Conservation (phyloP, 805 yeast species). For the Pichia rugopelliculosa region DNA sequence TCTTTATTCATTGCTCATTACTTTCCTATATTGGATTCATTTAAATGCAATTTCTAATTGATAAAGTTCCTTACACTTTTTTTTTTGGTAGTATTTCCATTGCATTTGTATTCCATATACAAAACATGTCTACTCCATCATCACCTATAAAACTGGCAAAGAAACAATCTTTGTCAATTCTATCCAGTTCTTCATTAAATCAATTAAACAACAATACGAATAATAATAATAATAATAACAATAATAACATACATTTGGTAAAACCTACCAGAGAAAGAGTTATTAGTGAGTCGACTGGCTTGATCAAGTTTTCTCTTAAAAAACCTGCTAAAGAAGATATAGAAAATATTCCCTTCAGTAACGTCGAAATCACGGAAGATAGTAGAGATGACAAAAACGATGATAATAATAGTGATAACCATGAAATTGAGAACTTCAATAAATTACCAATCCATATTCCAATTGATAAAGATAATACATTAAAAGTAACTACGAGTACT, state of each 20-base stretch:
- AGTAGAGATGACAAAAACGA: background rate
- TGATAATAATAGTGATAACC: background rate
- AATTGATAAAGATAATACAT: slow-evolving; percentile 15
- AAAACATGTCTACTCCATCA: slow-evolving; percentile 1
- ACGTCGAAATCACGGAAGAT: background rate
- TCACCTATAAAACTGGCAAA: slow-evolving; percentile 13
- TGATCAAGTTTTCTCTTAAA: slow-evolving; percentile 36
- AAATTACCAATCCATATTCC: slow-evolving; percentile 34
- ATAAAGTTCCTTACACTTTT: too few relatives aligned
- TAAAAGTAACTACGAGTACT: slow-evolving; percentile 1
- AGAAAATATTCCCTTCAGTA: background rate
- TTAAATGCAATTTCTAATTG: too few relatives aligned
- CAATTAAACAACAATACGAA: slow-evolving; percentile 17
- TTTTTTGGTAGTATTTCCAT: too few relatives aligned
- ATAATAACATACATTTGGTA: slow-evolving; percentile 3
- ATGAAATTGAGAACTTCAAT: slow-evolving; percentile 5
- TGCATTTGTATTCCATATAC: too few relatives aligned
- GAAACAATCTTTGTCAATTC: slow-evolving; percentile 29
- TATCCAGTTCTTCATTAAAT: slow-evolving; percentile 23
- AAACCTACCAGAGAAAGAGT: slow-evolving; percentile 33
- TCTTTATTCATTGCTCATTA: too few relatives aligned
- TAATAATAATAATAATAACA: slow-evolving; percentile 3
- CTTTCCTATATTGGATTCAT: background rate
- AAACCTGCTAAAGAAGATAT: slow-evolving; percentile 6
- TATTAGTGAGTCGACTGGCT: slow-evolving; percentile 44